Conservation (phyloP, 306 rosid species). For the Vigna radiata region DNA sequence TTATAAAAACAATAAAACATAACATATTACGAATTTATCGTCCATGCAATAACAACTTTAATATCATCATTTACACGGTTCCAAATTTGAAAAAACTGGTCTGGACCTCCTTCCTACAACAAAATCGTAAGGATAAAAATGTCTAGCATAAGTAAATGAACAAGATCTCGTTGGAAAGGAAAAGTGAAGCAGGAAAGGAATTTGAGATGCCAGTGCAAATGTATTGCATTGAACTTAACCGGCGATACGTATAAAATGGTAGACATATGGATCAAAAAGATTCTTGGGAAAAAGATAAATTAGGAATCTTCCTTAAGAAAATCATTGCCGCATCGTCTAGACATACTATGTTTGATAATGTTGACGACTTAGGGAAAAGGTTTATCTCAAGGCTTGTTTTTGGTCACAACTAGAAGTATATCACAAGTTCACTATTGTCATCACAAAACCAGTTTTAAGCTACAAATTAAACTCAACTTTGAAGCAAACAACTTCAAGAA, state of each 20-base stretch:
- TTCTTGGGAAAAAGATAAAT: background rate
- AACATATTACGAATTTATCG: too few relatives aligned
- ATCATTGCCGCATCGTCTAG: conserved; percentile 15
- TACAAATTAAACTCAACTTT: conserved; percentile 40
- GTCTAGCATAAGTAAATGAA: background rate
- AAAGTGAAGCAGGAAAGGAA: background rate
- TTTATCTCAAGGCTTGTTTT: conserved; percentile 33
- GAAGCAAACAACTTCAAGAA: conserved; percentile 41
- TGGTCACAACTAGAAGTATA: conserved; percentile 31
- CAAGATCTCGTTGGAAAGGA: background rate
- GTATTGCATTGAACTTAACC: background rate
- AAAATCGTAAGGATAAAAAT: too few relatives aligned
- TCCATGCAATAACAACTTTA: too few relatives aligned
- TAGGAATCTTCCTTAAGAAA: conserved; percentile 4
- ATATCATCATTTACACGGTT: too few relatives aligned
- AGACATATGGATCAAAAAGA: background rate
- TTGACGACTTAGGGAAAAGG: conserved; percentile 28
- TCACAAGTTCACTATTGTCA: conserved; percentile 41
- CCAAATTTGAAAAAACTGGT: too few relatives aligned
- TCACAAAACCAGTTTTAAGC: conserved; percentile 18
- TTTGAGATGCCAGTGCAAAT: background rate
- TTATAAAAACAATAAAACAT: too few relatives aligned
- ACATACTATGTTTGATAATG: conserved; percentile 32
- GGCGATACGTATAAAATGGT: background rate
- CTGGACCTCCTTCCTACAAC: too few relatives aligned